Conservation (phyloP, 1,284 basidiomycete genomes). For the Pyrrhoderma noxium region DNA sequence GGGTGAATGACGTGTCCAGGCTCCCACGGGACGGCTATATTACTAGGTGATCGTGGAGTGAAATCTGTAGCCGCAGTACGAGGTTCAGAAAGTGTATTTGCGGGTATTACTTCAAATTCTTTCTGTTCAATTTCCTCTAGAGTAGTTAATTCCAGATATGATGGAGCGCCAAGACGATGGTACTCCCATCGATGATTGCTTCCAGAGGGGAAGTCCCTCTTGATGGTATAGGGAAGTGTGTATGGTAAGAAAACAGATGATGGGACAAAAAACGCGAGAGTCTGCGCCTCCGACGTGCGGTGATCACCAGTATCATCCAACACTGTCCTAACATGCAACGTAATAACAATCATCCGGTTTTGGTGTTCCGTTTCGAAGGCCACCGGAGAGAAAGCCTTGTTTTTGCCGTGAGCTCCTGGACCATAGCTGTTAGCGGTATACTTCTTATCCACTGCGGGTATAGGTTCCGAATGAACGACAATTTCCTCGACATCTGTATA, state of each 20-base stretch:
- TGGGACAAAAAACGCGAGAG: conserved; percentile 42
- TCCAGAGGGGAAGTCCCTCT: too few species aligned
- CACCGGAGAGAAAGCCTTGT: conserved; percentile 21
- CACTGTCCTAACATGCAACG: conserved; percentile 31
- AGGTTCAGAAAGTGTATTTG: background rate
- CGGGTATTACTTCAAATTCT: conserved; percentile 19
- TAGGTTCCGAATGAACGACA: conserved; percentile 50
- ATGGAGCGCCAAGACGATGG: too few species aligned
- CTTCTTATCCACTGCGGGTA: conserved; percentile 32
- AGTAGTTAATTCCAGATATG: too few species aligned
- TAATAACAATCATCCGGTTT: conserved; percentile 43
- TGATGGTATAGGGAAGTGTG: too few species aligned
- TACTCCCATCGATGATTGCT: too few species aligned
- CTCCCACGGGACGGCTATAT: conserved; percentile 31
- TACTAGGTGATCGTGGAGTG: background rate
- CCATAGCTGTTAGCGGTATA: conserved; percentile 21
- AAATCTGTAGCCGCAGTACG: background rate
- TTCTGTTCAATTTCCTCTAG: too few species aligned
- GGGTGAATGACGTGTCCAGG: too few species aligned
- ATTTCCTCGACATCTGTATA: conserved; percentile 29
- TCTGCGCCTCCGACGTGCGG: conserved; percentile 20
- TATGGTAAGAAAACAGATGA: conserved; percentile 40
- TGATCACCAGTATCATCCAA: conserved; percentile 21
- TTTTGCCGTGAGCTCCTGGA: conserved; percentile 20
- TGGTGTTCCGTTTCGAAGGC: conserved; percentile 44